Evolutionary conservation across 148 eudicot species (phyloP).

Genomic region (Pharnaceum exiguum): DNA sequence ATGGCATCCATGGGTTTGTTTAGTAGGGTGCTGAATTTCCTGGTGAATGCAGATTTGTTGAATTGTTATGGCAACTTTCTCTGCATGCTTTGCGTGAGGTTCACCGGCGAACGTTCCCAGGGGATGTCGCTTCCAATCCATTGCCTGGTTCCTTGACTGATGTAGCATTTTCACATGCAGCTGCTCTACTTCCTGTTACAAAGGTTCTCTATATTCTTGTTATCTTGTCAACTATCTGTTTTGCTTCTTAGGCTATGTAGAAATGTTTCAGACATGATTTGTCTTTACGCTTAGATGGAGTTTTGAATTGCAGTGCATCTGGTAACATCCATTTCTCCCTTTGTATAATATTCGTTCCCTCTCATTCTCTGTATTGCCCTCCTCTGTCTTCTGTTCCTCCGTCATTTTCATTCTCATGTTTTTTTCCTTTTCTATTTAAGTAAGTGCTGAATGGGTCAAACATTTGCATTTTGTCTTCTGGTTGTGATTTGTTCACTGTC

Average conservation of each 20-base stretch:
- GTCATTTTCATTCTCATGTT: too few relatives aligned
- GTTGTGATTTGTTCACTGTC: too few relatives aligned
- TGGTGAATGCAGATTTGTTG: conserved; percentile 78
- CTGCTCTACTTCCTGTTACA: conserved; percentile 93
- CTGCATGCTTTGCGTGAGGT: conserved; percentile 97
- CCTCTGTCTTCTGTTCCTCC: too few relatives aligned
- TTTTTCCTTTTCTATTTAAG: too few relatives aligned
- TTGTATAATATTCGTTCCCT: too few relatives aligned
- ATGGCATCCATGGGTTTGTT: neutral
- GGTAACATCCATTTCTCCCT: too few relatives aligned
- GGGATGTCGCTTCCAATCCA: conserved; percentile 88
- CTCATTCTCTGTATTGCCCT: too few relatives aligned
- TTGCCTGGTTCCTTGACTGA: conserved; percentile 93
- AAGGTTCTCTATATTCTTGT: conserved; percentile 43
- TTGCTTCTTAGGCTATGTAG: neutral
- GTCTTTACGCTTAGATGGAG: too few relatives aligned
- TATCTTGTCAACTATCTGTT: neutral
- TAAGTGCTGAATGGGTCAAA: too few relatives aligned
- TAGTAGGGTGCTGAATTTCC: neutral
- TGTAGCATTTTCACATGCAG: conserved; percentile 98
- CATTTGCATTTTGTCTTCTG: too few relatives aligned
- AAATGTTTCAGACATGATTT: neutral
- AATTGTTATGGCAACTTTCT: conserved; percentile 96
- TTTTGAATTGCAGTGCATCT: too few relatives aligned
- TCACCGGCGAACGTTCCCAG: conserved; percentile 85